Evolutionary conservation across 495 filamentous ascomycete species (phyloP), one percentile per base, ranked within the genome.

Genomic region (Aspergillus egyptiacus): DNA sequence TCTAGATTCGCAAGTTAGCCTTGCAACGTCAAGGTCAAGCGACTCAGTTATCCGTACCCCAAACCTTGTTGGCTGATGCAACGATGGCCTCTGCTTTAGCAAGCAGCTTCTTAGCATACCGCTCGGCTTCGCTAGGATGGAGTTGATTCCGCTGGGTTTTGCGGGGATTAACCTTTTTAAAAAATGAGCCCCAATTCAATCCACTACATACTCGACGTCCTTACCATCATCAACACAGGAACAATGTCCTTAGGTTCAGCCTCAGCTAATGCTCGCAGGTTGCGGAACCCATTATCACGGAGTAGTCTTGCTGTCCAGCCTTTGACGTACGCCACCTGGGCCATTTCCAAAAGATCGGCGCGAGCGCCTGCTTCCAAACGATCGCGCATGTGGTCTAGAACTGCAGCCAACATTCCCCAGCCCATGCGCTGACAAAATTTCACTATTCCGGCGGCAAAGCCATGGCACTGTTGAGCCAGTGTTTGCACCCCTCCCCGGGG

Each of bases 271-370:
- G 78, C 73, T 30, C 78, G 77, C 38, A 91, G 64, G 17, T 77
- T 84, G 52, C 76, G 81, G 56, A 85, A 81, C 0, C 87, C 87
- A 64, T 85, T 89, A 30, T 91, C 87, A 67, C 85, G 80, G 46
- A 93, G 83, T 3, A 88, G 64, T 5, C 86, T 69, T 42, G 87
- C 87, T 0, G 86, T 90, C 48, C 80, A 80, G 50, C 84, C 86
- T 61, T 93, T 91, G 34, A 91, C 77, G 51, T 78, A 89, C 0
- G 84, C 84, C 14, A 91, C 78, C 64, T 87, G 80, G 0, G 86
- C 77, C 55, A 91, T 72, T 20, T 82, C 82, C 19, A 91, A 67
- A 17, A 90, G 70, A 56, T 91, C 87, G 0, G 84, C 80, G 32
- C 76, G 78, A 3, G 86, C 86, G 2, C 87, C 87, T 0, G 84